phyloP scores from a whole-genome alignment of 306 rosid species.

The Cucurbita pepo region DNA sequence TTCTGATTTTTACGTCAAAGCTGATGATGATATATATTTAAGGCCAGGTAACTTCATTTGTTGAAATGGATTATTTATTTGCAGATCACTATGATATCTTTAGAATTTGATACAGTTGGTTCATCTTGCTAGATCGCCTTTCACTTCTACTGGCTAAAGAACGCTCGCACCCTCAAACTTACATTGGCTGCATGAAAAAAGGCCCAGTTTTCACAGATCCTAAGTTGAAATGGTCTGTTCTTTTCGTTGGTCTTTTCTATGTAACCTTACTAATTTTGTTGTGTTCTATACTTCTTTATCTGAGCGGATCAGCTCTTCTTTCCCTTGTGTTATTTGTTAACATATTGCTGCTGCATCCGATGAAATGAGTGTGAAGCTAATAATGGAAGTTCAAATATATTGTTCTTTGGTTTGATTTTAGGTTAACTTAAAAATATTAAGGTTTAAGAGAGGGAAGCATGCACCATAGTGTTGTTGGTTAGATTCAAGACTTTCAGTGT shows the following conservation, averaged over 20 bases:
- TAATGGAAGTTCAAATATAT: not conserved
- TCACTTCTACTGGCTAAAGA: conserved; percentile 68
- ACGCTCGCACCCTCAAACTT: conserved; percentile 74
- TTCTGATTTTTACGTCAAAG: conserved; percentile 80
- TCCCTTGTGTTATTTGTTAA: no score
- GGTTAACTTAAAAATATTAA: not conserved
- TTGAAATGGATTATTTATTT: not conserved
- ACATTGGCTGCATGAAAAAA: conserved; percentile 96
- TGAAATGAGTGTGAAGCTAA: not conserved
- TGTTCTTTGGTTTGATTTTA: not conserved
- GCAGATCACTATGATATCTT: not conserved
- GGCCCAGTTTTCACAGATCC: conserved; percentile 96
- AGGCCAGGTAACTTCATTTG: conserved; percentile 60
- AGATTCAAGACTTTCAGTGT: not conserved
- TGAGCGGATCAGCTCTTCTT: not conserved
- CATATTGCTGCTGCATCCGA: not conserved
- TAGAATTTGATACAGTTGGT: not conserved
- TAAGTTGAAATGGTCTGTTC: conserved; percentile 75
- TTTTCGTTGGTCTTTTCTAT: not conserved
- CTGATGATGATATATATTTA: conserved; percentile 90
- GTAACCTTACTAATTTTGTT: not conserved
- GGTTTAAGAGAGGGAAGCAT: not conserved
- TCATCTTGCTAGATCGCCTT: conserved; percentile 61
- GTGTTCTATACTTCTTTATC: not conserved
- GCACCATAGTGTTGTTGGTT: not conserved